Base-by-base conservation (phyloP, 2,329 filamentous ascomycete genomes). In the Colletotrichum spaethianum region DNA sequence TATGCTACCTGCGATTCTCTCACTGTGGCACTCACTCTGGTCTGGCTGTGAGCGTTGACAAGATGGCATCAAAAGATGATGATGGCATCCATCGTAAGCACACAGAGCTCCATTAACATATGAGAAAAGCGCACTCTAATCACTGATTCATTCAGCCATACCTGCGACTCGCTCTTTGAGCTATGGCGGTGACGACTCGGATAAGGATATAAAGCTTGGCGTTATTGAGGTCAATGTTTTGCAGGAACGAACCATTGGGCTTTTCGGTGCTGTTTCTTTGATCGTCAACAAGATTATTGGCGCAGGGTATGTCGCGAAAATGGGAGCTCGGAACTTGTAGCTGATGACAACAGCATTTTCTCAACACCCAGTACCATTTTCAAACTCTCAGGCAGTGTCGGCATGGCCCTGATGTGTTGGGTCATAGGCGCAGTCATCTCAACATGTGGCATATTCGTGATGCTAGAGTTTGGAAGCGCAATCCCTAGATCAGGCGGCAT, bases 221-320 rank as follows among this genome's bases (percentile, higher is more conserved):
- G 56, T 73, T 33, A 36, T 70, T 23, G 70, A 73, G 50, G 26
- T 42, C 55, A 59, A 73, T 28, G 66, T 73, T n/a, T 18, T 70
- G 44, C 55, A 77, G 31, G 73, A 75, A 20, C 69, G 74, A 12
- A 77, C 74, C 0, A 76, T 77, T 28, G 75, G 76, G 0, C 36
- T 77, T 2, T 77, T 77, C 46, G 75, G 75, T 0, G 74, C 75
- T 7, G 70, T 75, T 0, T 77, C 75, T 2, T 56, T 77, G 23
- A 73, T 77, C 12, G 72, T 76, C 36, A 77, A 77, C 23, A 77
- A 77, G 46, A 77, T 77, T 14, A 75, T 77, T 16, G 76, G 76
- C 12, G 69, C 76, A 14, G 75, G 75, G 75, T 76, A 61, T 23
- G 66, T 67, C 14, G 1, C n/a, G 16, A 31, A 6, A 6, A 20